Conservation (phyloP, 345 rosid species). For the Cardamine occulta region DNA sequence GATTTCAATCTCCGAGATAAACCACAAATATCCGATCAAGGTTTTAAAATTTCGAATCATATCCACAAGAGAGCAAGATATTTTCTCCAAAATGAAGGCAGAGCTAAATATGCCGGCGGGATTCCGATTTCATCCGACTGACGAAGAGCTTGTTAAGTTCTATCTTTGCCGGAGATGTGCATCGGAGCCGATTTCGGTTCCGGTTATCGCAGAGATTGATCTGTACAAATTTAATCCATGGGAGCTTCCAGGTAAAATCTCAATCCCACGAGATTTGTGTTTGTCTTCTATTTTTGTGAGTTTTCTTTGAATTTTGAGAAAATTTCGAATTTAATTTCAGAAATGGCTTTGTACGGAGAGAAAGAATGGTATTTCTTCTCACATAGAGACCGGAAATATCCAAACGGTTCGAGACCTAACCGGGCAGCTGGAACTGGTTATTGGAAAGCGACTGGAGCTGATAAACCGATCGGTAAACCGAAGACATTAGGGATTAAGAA, state of each 20-base stretch:
- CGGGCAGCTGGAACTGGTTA: conserved; percentile 87
- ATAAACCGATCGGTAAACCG: conserved; percentile 87
- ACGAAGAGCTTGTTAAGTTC: conserved; percentile 81
- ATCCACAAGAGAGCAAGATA: background rate
- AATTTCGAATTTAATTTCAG: conserved; percentile 39
- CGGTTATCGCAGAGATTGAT: conserved; percentile 84
- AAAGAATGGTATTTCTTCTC: conserved; percentile 96
- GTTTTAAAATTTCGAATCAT: background rate
- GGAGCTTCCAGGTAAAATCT: conserved; percentile 80
- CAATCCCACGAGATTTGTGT: background rate
- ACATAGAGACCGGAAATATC: conserved; percentile 86
- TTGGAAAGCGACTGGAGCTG: conserved; percentile 97
- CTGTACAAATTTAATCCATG: conserved; percentile 88
- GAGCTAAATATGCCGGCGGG: conserved; percentile 80
- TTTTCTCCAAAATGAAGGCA: conserved; percentile 44
- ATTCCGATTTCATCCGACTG: conserved; percentile 96
- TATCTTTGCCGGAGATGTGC: conserved; percentile 76
- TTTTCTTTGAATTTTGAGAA: background rate
- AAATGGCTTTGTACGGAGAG: conserved; percentile 75
- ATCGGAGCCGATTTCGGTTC: conserved; percentile 56
- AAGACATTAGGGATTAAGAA: conserved; percentile 78
- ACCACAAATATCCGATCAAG: background rate
- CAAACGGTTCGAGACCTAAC: conserved; percentile 86
- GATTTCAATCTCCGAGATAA: conserved; percentile 29
- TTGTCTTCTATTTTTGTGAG: too few relatives aligned